phyloP scores from a whole-genome alignment of 805 yeast species.

The Ogataea thermomethanolica region DNA sequence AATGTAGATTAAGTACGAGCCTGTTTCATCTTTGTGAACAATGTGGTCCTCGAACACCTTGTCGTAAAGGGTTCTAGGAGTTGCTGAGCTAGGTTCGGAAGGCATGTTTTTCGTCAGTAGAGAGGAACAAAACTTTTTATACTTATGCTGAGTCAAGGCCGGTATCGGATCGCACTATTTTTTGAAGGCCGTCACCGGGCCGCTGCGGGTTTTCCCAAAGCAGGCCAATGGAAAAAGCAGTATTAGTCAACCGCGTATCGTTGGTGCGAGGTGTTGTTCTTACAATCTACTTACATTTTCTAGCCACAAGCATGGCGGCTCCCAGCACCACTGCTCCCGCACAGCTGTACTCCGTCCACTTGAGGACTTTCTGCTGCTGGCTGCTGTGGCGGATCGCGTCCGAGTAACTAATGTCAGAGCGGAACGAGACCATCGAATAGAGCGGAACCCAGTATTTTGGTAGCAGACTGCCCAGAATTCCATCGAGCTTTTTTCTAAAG shows the following conservation, averaged over 20 bases:
- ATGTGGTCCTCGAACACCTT: slow-evolving; percentile 94
- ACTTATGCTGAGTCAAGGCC: slow-evolving; percentile 9
- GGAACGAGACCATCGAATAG: slow-evolving; percentile 89
- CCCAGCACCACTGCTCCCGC: slow-evolving; percentile 15
- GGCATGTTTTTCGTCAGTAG: slow-evolving; percentile 23
- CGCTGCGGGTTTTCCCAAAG: not conserved
- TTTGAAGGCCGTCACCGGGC: slow-evolving; percentile 17
- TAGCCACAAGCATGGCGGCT: slow-evolving; percentile 4
- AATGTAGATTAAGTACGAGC: slow-evolving; percentile 82
- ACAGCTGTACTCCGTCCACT: slow-evolving; percentile 22
- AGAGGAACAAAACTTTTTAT: not conserved
- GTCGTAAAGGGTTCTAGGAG: slow-evolving; percentile 82
- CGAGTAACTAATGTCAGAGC: slow-evolving; percentile 77
- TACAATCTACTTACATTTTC: slow-evolving; percentile 2
- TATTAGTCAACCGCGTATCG: not conserved
- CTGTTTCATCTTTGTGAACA: slow-evolving; percentile 85
- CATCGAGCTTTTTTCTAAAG: slow-evolving; percentile 66
- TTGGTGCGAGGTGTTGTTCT: slow-evolving; percentile 1
- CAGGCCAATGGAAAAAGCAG: slow-evolving; percentile 1
- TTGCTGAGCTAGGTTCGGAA: slow-evolving; percentile 28
- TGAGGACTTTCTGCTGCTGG: slow-evolving; percentile 53
- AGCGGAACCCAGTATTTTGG: slow-evolving; percentile 77
- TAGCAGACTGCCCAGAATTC: slow-evolving; percentile 51
- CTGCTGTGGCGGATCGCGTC: slow-evolving; percentile 54
- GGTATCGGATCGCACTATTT: slow-evolving; percentile 3